These are phyloP conservation scores for Neospora caninum DNA, from an alignment of 169 alveolate species.

Conservation along the genomic window DNA sequence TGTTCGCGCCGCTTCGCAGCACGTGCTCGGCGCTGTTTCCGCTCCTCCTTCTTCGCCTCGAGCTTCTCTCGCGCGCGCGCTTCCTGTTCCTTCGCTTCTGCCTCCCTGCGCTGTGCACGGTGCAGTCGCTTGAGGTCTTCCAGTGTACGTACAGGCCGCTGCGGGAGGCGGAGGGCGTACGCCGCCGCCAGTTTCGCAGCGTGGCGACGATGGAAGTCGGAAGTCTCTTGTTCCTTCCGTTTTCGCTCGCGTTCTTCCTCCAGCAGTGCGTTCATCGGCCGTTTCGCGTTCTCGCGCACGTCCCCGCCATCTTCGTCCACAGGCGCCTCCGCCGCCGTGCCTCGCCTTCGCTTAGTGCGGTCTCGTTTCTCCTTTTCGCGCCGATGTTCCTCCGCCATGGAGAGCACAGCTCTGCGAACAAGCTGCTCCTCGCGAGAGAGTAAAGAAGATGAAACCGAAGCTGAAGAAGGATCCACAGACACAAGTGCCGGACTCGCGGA, in stretches of 20 bases:
- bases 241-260: not conserved
- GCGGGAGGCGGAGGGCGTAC: not conserved
- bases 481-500: not conserved
- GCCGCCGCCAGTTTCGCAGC: not conserved
- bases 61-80: not conserved
- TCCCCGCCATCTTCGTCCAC: not conserved
- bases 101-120: not conserved
- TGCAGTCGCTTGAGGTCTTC: not conserved
- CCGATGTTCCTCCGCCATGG: not conserved
- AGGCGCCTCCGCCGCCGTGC: not conserved
- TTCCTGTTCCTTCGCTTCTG: not conserved
- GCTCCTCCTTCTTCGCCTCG: not conserved
- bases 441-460: not conserved
- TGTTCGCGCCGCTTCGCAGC: not conserved
- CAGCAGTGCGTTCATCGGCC: not conserved
- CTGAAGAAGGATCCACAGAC: not conserved
- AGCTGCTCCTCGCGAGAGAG: not conserved
- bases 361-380: not conserved
- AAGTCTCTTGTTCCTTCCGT: not conserved
- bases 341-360: not conserved
- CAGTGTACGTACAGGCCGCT: slow-evolving; percentile 34
- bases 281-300: not conserved
- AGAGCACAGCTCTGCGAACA: not conserved
- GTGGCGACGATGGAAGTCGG: not conserved
- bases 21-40: not conserved